A percentile compares a stretch with the other conserved stretches of the same genome.
Conservation (phyloP, 805 yeast genomes). For the Candida saitoana region DNA sequence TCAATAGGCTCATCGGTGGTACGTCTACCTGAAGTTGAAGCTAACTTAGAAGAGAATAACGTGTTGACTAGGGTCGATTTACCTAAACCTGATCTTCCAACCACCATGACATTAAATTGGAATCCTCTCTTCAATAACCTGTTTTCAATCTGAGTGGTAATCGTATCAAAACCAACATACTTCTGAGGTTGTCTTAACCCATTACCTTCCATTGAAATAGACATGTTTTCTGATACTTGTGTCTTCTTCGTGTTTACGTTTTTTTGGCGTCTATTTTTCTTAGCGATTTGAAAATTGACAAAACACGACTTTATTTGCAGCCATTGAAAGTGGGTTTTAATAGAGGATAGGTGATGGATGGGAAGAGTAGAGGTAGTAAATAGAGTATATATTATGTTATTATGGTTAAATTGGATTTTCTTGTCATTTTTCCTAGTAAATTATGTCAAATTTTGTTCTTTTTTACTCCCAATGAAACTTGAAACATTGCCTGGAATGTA, state of each 20-base stretch:
- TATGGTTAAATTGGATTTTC: too few species aligned
- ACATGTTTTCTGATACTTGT: background rate
- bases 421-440: too few species aligned
- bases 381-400: too few species aligned
- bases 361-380: too few species aligned
- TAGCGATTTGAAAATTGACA: background rate
- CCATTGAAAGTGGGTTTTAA: too few species aligned
- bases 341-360: too few species aligned
- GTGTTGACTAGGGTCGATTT: slow-evolving; percentile 91
- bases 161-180: slow-evolving; percentile 95
- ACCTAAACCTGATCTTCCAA: slow-evolving; percentile 88
- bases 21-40: slow-evolving; percentile 70
- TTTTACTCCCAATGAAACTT: too few species aligned
- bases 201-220: slow-evolving; percentile 10
- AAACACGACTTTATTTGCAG: background rate
- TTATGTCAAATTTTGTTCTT: too few species aligned
- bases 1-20: slow-evolving; percentile 66
- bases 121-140: slow-evolving; percentile 89
- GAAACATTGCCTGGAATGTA: too few species aligned
- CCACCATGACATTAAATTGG: slow-evolving; percentile 90
- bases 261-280: background rate
- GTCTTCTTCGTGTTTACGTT: background rate
- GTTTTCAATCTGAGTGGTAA: slow-evolving; percentile 91
- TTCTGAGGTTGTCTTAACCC: slow-evolving; percentile 51
- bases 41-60: slow-evolving; percentile 76